Conservation (phyloP, 1,284 basidiomycete genomes). For the Apiotrichum brassicae region DNA sequence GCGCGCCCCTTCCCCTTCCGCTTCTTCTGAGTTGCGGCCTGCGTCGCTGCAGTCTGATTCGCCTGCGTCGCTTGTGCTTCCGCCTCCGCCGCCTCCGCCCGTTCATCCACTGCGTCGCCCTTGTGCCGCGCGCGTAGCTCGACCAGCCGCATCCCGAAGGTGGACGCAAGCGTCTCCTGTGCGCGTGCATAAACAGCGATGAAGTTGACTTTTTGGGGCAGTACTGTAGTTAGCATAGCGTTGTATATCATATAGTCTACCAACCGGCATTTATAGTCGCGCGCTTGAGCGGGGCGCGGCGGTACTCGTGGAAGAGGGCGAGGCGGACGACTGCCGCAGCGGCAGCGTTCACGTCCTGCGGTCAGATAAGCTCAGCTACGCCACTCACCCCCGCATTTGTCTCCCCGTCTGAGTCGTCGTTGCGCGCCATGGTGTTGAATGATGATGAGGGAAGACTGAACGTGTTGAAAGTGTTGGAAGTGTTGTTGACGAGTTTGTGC, state of each 20-base stretch:
- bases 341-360: constrained; percentile 27
- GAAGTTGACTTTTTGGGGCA: constrained; percentile 26
- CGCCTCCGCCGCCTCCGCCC: not conserved
- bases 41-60: constrained; percentile 6
- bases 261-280: constrained; percentile 29
- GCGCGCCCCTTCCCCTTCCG: constrained; percentile 23
- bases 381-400: no score
- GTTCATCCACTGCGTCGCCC: constrained; percentile 7
- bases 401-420: no score
- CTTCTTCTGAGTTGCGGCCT: constrained; percentile 12
- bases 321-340: constrained; percentile 36
- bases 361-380: constrained; percentile 5
- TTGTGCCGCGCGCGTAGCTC: constrained; percentile 32
- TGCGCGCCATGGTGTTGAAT: no score
- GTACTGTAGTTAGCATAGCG: constrained; percentile 19
- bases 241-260: no score
- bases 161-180: constrained; percentile 25
- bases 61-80: constrained; percentile 6
- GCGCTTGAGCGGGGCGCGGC: constrained; percentile 28
- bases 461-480: no score
- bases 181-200: constrained; percentile 27
- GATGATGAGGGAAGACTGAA: no score
- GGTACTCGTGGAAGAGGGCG: constrained; percentile 41
- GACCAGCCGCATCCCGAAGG: constrained; percentile 42
- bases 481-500: no score